These are phyloP conservation scores for Fusarium goolgardi DNA, from an alignment of 2,329 filamentous ascomycete species.

Conservation along the genomic window DNA sequence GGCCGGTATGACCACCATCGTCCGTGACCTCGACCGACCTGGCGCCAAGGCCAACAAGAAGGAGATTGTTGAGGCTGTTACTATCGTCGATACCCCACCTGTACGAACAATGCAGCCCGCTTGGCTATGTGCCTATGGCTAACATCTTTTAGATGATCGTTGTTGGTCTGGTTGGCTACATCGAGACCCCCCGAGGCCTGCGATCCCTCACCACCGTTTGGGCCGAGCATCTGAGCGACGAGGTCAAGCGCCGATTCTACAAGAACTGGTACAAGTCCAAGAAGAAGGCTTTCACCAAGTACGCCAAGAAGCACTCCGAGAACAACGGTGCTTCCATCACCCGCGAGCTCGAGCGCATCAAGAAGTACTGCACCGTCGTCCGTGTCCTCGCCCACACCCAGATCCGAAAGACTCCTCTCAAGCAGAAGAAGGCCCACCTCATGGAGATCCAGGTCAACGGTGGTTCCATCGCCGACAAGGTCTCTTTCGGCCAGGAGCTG, in stretches of 20 bases:
- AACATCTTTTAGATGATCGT: conserved; percentile 93
- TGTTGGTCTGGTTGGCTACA: conserved; percentile 99
- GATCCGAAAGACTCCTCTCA: conserved; percentile 98
- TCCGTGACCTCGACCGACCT: conserved; percentile 98
- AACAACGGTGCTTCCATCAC: conserved; percentile 89
- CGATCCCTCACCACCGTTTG: conserved; percentile 99
- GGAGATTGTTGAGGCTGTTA: conserved; percentile 90
- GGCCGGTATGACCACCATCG: conserved; percentile 99
- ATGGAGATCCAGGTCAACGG: conserved; percentile 99
- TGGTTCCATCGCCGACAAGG: conserved; percentile 95
- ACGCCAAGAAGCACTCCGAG: conserved; percentile 99
- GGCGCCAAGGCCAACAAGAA: conserved; percentile 99
- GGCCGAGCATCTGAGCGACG: conserved; percentile 99
- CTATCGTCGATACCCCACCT: conserved; percentile 91
- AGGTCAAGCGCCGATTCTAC: conserved; percentile 99
- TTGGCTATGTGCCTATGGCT: conserved; percentile 79
- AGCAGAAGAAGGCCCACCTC: conserved; percentile 99
- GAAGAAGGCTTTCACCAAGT: conserved; percentile 99
- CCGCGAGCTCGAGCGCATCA: conserved; percentile 99
- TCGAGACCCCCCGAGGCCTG: conserved; percentile 99
- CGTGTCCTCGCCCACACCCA: conserved; percentile 99
- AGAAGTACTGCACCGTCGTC: conserved; percentile 99
- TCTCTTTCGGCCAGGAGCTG: conserved; percentile 91
- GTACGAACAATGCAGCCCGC: conserved; percentile 90
- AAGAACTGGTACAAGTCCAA: conserved; percentile 99